Evolutionary conservation across 179 eudicot species (phyloP), one percentile per base, ranked within the genome.

Genomic region (Spergularia azorica): DNA sequence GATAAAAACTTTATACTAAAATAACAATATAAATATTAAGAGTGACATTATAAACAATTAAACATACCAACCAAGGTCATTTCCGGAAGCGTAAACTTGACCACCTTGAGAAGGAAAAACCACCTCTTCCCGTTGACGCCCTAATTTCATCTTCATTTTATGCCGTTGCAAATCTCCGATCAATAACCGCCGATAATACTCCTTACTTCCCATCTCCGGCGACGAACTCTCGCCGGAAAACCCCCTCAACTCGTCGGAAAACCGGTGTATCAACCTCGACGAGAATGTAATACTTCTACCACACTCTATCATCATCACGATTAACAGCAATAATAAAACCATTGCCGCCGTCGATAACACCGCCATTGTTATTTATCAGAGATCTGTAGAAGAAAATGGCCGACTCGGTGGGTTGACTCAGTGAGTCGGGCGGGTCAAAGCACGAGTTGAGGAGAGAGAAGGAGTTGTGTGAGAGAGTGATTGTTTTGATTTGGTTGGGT

Each of bases 41-140:
- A 65, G 67, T 36, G 12, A 1, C 32, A 36, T 3, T 0, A n/a
- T n/a, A n/a, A n/a, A n/a, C n/a, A n/a, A n/a, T n/a, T n/a, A n/a
- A 36, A 67, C 80, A 83, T 70, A 95, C 98, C 98, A 95, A 77
- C 97, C 98, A 20, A 90, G 90, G 17, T 93, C 97, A 81, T 95
- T 90, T 17, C 97, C 97, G 15, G 79, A 87, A 2, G 88, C 79
- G 50, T 73, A 55, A 1, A 90, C 70, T 38, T 71, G 76, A 70
- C 92, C 88, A 16, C 98, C 98, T 56, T 83, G 80, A 41, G 88
- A 81, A 17, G 97, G 93, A 56, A 82, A 88, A 5, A 95, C 71
- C 18, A 86, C 70, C 81, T 89, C n/a, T n/a, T n/a, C 79, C 69
- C 73, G 79, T 18, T 77, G 84, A 72, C 79, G 83, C 13, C 83